A percentile compares a stretch with the other conserved stretches of the same genome.
Conservation (phyloP, 768 basidiomycete genomes). For the Rhizopogon roseolus region DNA sequence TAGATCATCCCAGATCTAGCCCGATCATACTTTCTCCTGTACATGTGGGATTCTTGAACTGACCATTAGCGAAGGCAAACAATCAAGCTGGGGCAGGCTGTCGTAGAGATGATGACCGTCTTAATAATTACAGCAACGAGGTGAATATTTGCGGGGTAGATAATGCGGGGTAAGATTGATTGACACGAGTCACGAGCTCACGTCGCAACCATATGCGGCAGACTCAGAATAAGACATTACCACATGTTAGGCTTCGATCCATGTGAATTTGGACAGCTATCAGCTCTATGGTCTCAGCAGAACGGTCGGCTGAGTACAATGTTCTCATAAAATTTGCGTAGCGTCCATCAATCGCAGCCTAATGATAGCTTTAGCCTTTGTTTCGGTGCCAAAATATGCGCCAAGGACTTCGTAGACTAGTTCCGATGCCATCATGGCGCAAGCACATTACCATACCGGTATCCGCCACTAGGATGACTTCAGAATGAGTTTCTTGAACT, state of each 20-base stretch:
- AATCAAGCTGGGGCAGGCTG: too few species aligned
- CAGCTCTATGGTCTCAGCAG: neutral
- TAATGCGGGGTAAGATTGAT: neutral
- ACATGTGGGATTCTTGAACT: too few species aligned
- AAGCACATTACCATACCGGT: neutral
- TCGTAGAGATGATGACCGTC: too few species aligned
- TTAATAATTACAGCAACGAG: neutral
- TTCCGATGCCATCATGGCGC: neutral
- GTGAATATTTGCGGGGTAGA: neutral
- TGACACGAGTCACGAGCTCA: too few species aligned
- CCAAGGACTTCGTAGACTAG: too few species aligned
- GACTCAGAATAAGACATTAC: conserved; percentile 1
- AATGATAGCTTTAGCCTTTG: neutral
- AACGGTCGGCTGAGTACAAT: neutral
- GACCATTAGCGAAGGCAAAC: too few species aligned
- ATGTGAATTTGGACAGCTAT: neutral
- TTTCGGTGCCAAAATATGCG: neutral
- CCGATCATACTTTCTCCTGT: neutral
- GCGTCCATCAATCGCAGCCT: neutral
- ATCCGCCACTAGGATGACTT: too few species aligned
- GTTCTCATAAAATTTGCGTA: neutral
- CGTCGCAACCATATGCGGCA: neutral
- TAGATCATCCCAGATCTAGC: neutral
- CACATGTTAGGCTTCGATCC: neutral
- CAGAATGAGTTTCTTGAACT: too few species aligned